Conservation (phyloP, 192 early-diverging fungal species). For the Podila clonocystis region DNA sequence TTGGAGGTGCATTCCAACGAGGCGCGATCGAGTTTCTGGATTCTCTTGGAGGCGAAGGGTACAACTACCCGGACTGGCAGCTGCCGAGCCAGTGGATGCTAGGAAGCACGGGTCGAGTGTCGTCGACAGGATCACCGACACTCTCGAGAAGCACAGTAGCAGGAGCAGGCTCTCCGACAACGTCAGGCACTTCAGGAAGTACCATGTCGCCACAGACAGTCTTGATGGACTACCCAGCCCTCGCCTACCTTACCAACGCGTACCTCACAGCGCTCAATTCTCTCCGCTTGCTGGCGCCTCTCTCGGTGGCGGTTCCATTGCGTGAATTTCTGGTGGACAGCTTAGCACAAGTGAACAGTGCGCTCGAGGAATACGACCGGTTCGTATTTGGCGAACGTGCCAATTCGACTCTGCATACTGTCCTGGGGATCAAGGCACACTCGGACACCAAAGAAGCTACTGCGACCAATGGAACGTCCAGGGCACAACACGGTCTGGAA, state of each 20-base stretch:
- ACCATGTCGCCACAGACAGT: slow-evolving; percentile 62
- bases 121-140: slow-evolving; percentile 22
- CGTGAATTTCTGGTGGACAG: slow-evolving; percentile 42
- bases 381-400: slow-evolving; percentile 42
- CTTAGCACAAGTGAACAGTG: slow-evolving; percentile 20
- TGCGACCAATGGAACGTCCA: background rate
- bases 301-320: slow-evolving; percentile 48
- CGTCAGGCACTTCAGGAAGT: slow-evolving; percentile 9
- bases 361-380: slow-evolving; percentile 37
- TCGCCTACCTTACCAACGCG: slow-evolving; percentile 74
- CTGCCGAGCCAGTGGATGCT: slow-evolving; percentile 61
- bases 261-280: slow-evolving; percentile 71
- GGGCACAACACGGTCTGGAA: slow-evolving; percentile 15
- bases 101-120: slow-evolving; percentile 31
- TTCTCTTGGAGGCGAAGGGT: slow-evolving; percentile 48
- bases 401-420: background rate
- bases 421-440: background rate
- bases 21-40: slow-evolving; percentile 61
- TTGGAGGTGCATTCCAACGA: slow-evolving; percentile 57
- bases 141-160: slow-evolving; percentile 9
- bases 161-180: background rate
- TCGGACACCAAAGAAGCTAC: background rate
- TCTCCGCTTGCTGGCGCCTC: slow-evolving; percentile 65
- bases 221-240: slow-evolving; percentile 70
- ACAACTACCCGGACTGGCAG: slow-evolving; percentile 24